phyloP scores from a whole-genome alignment of 345 rosid species.

The Microcos paniculata region DNA sequence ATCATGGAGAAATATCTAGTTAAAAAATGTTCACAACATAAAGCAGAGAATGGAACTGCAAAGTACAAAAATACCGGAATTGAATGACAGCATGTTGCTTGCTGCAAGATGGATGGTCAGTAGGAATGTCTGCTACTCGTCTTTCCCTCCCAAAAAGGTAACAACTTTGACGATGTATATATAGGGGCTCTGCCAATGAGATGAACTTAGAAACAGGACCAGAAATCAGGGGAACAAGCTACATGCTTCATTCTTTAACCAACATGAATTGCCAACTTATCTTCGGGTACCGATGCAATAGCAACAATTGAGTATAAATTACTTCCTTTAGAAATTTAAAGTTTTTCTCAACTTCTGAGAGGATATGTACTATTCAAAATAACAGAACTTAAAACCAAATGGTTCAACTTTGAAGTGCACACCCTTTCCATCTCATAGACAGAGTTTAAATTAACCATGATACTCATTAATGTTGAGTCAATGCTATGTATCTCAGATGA shows the following conservation, averaged over 20 bases:
- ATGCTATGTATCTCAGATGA: neutral
- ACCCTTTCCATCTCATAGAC: neutral
- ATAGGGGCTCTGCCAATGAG: constrained; percentile 73
- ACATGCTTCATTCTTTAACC: constrained; percentile 10
- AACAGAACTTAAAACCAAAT: neutral
- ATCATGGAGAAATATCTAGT: constrained; percentile 23
- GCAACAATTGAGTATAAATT: neutral
- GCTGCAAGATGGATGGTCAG: constrained; percentile 99
- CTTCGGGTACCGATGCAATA: neutral
- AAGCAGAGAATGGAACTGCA: constrained; percentile 5
- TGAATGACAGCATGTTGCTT: constrained; percentile 98
- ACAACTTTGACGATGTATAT: constrained; percentile 93
- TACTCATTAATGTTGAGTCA: neutral
- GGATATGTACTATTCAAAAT: too few relatives aligned
- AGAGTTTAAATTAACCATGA: neutral
- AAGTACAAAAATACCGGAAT: constrained; percentile 53
- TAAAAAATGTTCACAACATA: constrained; percentile 13
- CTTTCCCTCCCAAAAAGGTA: constrained; percentile 97
- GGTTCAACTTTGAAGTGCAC: neutral
- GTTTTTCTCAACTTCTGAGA: neutral
- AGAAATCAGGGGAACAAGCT: neutral
- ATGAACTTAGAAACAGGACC: constrained; percentile 16
- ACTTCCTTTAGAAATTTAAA: neutral
- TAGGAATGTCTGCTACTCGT: constrained; percentile 88
- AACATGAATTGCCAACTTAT: neutral